Base-by-base conservation (phyloP, 208 protist genomes). In the Naegleria gruberi region DNA sequence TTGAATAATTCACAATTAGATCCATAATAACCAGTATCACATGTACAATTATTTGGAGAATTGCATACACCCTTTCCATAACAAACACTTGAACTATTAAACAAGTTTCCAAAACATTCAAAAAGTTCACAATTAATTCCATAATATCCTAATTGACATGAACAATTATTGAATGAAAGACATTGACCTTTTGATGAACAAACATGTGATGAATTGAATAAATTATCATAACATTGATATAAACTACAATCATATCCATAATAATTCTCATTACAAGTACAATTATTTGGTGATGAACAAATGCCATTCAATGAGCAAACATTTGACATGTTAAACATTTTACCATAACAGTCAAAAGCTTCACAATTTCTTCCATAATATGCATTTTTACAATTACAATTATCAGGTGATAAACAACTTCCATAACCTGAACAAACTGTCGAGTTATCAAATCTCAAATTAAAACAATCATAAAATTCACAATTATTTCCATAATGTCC, bases 401-500 rank as follows among this genome's bases (percentile, higher is more conserved):
- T 83, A 26, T 83, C 19, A 19, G 77, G 77, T 3, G 3, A 8
- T 44, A 44, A 45, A 44, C 77, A 83, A 45, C 6, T n/a, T 15
- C 77, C 77, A 44, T 44, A 44, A 12, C 23, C 7, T 44, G 77
- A 83, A 44, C 77, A 83, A 40, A 81, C 65, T 34, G 17, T 81
- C n/a, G 19, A 4, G n/a, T n/a, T n/a, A n/a, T n/a, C n/a, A n/a
- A n/a, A n/a, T n/a, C n/a, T n/a, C n/a, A n/a, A n/a, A n/a, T n/a
- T n/a, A n/a, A n/a, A n/a, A n/a, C n/a, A n/a, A n/a, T n/a, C n/a
- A n/a, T n/a, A n/a, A n/a, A n/a, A n/a, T n/a, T n/a, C n/a, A n/a
- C n/a, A n/a, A n/a, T n/a, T 23, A 81, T 81, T 81, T 81, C 65
- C 65, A n/a, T 5, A n/a, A 81, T 81, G n/a, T 81, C 65, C 65